Evolutionary conservation across 805 yeast genomes (phyloP), one percentile per base, ranked within the genome.

Genomic region (Metschnikowia lachancei): DNA sequence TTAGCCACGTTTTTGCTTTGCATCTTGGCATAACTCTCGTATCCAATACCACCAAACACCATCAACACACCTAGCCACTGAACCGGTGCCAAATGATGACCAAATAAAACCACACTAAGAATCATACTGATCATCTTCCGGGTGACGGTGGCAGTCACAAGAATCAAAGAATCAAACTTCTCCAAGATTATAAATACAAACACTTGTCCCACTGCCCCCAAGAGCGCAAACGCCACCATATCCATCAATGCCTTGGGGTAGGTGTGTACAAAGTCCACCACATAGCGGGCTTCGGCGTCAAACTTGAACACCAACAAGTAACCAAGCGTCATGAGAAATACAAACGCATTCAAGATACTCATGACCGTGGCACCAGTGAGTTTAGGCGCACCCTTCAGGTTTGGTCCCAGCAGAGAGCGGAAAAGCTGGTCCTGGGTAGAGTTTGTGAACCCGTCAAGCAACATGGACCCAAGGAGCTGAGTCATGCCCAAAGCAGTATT

Each of bases 111-210:
- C 41, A 94, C 97, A 58, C 96, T 86, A 43, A 92, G 66, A 29
- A 90, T 75, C 98, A 94, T 92, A 33, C 97, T 89, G 40, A 90
- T 72, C 97, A 94, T 92, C 61, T 94, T 94, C 57, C 99, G 77
- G 1, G 99, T 92, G 9, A 94, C 97, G 0, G 98, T 94, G 14
- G 95, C 92, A 34, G 96, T 92, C 24, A 92, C 90, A 45, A 94
- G 72, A 0, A 87, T 78, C 49, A 94, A 70, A 1, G 97, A 88
- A 40, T 92, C 96, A 61, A 87, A 94, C 47, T 80, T 76, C 56
- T 88, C 94, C 38, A 94, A 69, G 1, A 96, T 89, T 43, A 82
- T 66, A 61, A 91, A 94, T 36, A 94, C 88, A 67, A 95, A 94
- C n/a, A 91, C 79, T 65, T 94, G 98, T 13, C 99, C 99, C 22